These are phyloP conservation scores for Neoboletus brunneissimus DNA, from an alignment of 768 basidiomycete species.

Conservation along the genomic window DNA sequence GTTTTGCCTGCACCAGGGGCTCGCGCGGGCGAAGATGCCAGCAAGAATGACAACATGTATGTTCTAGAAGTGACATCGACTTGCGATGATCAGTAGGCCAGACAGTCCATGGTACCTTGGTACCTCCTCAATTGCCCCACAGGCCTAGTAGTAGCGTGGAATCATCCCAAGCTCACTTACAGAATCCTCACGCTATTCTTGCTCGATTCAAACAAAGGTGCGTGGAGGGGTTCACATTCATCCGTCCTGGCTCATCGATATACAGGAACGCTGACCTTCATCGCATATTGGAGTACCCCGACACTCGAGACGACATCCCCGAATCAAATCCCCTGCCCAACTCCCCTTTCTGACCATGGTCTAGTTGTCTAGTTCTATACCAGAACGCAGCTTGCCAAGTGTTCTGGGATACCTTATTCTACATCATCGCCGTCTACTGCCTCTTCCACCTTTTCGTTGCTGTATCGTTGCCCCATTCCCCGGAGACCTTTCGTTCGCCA, in stretches of 20 bases:
- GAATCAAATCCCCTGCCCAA: conserved; percentile 10
- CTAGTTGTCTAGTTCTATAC: conserved; percentile 1
- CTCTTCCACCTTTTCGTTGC: conserved; percentile 37
- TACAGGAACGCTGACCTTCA: conserved; percentile 54
- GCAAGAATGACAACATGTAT: conserved; percentile 68
- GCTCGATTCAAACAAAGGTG: conserved; percentile 71
- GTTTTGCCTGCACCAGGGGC: conserved; percentile 74
- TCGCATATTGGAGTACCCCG: conserved; percentile 54
- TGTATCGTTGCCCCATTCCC: conserved; percentile 23
- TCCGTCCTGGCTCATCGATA: conserved; percentile 8
- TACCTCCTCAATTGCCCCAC: conserved; percentile 1
- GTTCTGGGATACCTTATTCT: conserved; percentile 1
- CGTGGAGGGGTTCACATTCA: neutral
- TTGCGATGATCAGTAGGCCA: conserved; percentile 43
- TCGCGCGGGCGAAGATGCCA: conserved; percentile 45
- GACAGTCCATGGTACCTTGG: neutral
- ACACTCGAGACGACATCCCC: conserved; percentile 6
- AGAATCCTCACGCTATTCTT: conserved; percentile 49
- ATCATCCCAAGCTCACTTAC: conserved; percentile 28
- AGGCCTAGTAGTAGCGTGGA: conserved; percentile 18
- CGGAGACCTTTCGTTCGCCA: conserved; percentile 14
- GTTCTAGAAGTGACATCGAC: conserved; percentile 62
- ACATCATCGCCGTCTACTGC: conserved; percentile 33
- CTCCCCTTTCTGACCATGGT: conserved; percentile 4
- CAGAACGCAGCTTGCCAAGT: neutral